Conservation (phyloP, 805 yeast genomes). For the Metschnikowia koreensis region DNA sequence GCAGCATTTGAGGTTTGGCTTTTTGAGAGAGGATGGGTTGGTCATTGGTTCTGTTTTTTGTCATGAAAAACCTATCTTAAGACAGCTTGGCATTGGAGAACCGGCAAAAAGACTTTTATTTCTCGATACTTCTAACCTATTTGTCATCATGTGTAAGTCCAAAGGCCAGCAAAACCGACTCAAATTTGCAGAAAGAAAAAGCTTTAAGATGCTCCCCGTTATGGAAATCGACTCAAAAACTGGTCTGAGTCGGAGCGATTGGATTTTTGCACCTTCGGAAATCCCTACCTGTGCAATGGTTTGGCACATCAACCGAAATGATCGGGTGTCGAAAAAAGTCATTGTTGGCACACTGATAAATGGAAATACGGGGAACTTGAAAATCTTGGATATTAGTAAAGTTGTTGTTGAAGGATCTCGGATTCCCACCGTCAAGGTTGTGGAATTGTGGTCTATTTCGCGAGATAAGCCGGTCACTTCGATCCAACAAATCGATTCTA, state of each 20-base stretch:
- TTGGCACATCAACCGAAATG: slow-evolving; percentile 35
- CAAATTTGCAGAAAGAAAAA: slow-evolving; percentile 34
- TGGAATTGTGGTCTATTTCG: slow-evolving; percentile 33
- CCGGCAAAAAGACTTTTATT: slow-evolving; percentile 32
- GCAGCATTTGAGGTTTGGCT: slow-evolving; percentile 16
- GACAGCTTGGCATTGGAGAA: slow-evolving; percentile 33
- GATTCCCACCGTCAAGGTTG: slow-evolving; percentile 19
- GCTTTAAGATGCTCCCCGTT: slow-evolving; percentile 23
- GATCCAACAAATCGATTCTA: slow-evolving; percentile 32
- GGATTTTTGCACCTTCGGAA: slow-evolving; percentile 28
- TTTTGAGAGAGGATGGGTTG: slow-evolving; percentile 39
- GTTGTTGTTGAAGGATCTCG: slow-evolving; percentile 15
- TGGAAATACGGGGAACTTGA: slow-evolving; percentile 28
- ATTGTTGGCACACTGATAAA: slow-evolving; percentile 28
- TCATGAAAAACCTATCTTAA: slow-evolving; percentile 24
- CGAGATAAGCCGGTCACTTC: slow-evolving; percentile 33
- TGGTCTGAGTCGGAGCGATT: slow-evolving; percentile 6
- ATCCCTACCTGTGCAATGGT: slow-evolving; percentile 31
- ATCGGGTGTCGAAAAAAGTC: slow-evolving; percentile 34
- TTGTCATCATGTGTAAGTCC: slow-evolving; percentile 32
- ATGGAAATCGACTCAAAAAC: slow-evolving; percentile 19
- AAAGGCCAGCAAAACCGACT: slow-evolving; percentile 26
- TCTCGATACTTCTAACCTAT: slow-evolving; percentile 27
- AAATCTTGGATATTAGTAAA: slow-evolving; percentile 33
- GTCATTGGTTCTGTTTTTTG: slow-evolving; percentile 26